Percentiles rank a stretch among this genome's conserved stretches.
phyloP scores from a whole-genome alignment of 768 basidiomycete genomes.

The Aureoboletus auriporus region DNA sequence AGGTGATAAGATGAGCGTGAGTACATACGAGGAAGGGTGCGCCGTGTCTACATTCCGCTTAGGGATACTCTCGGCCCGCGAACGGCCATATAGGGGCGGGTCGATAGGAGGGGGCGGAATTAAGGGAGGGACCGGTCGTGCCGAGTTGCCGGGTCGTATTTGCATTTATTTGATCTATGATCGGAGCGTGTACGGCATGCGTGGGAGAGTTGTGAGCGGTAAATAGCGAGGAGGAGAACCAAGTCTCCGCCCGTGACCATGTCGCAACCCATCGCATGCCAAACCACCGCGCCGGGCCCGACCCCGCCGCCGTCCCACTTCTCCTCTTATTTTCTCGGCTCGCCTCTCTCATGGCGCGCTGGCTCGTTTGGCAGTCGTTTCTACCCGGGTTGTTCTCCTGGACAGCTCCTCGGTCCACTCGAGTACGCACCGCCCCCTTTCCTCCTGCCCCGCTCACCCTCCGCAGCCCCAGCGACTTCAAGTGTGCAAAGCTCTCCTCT shows the following conservation, averaged over 20 bases:
- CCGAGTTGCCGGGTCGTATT: slow-evolving; percentile 25
- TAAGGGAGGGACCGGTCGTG: slow-evolving; percentile 4
- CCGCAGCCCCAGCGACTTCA: slow-evolving; percentile 43
- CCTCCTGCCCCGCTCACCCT: neutral
- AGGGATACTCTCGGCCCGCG: neutral
- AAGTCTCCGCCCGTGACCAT: no score
- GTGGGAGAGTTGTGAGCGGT: slow-evolving; percentile 16
- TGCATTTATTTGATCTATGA: slow-evolving; percentile 21
- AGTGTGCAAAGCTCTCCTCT: slow-evolving; percentile 42
- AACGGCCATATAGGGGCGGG: no score
- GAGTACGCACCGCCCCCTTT: slow-evolving; percentile 40
- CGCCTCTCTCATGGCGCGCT: slow-evolving; percentile 67
- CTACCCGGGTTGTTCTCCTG: slow-evolving; percentile 61
- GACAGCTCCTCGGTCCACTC: slow-evolving; percentile 54
- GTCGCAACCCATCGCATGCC: slow-evolving; percentile 44
- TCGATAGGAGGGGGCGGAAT: neutral
- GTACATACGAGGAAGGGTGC: no score
- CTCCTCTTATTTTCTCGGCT: slow-evolving; percentile 68
- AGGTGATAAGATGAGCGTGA: no score
- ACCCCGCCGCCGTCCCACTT: slow-evolving; percentile 22
- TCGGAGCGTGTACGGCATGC: slow-evolving; percentile 25
- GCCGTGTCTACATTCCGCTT: no score
- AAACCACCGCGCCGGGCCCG: slow-evolving; percentile 1
- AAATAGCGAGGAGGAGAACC: no score
- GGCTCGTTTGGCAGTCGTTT: slow-evolving; percentile 64